phyloP scores from a whole-genome alignment of 2,329 filamentous ascomycete species.

The Penicillium sp. region DNA sequence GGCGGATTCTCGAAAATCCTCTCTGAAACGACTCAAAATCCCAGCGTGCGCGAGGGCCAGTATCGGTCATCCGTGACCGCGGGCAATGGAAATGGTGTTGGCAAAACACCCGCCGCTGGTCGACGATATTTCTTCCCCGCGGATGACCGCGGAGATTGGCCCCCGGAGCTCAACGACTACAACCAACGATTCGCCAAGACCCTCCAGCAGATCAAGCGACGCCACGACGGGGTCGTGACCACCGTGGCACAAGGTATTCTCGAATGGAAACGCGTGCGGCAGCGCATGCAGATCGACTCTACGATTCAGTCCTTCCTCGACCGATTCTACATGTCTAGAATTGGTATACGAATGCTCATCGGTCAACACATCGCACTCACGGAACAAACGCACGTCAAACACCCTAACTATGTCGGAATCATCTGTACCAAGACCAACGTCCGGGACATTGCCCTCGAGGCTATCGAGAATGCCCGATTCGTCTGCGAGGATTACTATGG shows the following conservation, averaged over 20 bases:
- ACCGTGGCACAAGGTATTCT: slow-evolving; percentile 97
- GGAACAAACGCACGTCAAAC: slow-evolving; percentile 82
- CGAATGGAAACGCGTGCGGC: slow-evolving; percentile 93
- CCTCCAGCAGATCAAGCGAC: slow-evolving; percentile 87
- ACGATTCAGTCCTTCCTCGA: slow-evolving; percentile 97
- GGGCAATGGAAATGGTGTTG: slow-evolving; percentile 49
- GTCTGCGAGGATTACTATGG: slow-evolving; percentile 99
- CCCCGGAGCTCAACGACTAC: slow-evolving; percentile 88
- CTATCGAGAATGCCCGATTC: slow-evolving; percentile 97
- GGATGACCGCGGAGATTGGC: slow-evolving; percentile 86
- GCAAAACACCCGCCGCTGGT: slow-evolving; percentile 45
- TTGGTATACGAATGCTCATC: slow-evolving; percentile 98
- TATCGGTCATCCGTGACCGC: slow-evolving; percentile 55
- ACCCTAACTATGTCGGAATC: slow-evolving; percentile 94
- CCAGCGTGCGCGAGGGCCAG: slow-evolving; percentile 79
- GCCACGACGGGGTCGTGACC: slow-evolving; percentile 95
- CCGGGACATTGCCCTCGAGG: slow-evolving; percentile 87
- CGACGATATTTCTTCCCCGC: slow-evolving; percentile 87
- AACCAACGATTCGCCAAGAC: slow-evolving; percentile 87
- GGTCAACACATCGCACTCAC: slow-evolving; percentile 97
- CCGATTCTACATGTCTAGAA: slow-evolving; percentile 99
- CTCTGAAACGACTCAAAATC: slow-evolving; percentile 81
- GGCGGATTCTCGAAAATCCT: slow-evolving; percentile 64
- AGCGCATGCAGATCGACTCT: slow-evolving; percentile 97
- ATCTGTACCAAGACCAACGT: slow-evolving; percentile 99